A percentile compares a stretch with the other conserved stretches of the same genome.
Evolutionary conservation across 805 yeast genomes (phyloP).

Genomic region (Ogataea degrootiae): DNA sequence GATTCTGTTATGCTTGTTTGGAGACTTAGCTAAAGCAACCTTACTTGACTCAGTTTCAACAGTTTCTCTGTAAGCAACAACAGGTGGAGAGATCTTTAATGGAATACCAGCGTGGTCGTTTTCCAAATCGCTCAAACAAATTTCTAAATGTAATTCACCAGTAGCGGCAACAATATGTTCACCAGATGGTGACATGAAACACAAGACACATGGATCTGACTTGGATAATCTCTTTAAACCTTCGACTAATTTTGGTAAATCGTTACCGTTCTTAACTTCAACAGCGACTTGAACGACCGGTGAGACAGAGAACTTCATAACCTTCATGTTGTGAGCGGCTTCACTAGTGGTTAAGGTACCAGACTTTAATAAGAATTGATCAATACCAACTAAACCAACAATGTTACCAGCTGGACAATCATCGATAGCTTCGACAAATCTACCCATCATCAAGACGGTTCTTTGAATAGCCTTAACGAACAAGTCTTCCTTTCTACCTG

Average conservation of each 20-base stretch:
- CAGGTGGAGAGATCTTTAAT: constrained; percentile 95
- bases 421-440: constrained; percentile 95
- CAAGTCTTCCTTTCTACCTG: constrained; percentile 97
- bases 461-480: constrained; percentile 97
- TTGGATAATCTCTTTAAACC: constrained; percentile 99
- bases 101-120: constrained; percentile 99
- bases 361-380: constrained; percentile 98
- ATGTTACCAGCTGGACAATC: constrained; percentile 99
- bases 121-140: constrained; percentile 92
- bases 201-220: constrained; percentile 98
- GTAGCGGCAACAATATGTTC: constrained; percentile 99
- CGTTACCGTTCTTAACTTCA: constrained; percentile 99
- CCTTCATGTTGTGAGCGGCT: constrained; percentile 98
- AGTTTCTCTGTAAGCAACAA: constrained; percentile 98
- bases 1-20: constrained; percentile 99
- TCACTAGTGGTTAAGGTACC: constrained; percentile 98
- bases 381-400: constrained; percentile 99
- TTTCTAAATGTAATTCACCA: constrained; percentile 99
- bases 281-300: constrained; percentile 99
- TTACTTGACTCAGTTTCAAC: constrained; percentile 91
- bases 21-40: constrained; percentile 97
- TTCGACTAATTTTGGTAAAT: constrained; percentile 98
- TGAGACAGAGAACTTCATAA: constrained; percentile 99
- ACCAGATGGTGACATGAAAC: constrained; percentile 88
- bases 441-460: constrained; percentile 99